phyloP scores from a whole-genome alignment of 176 grass and related monocot genomes.

The Carex kokanica region DNA sequence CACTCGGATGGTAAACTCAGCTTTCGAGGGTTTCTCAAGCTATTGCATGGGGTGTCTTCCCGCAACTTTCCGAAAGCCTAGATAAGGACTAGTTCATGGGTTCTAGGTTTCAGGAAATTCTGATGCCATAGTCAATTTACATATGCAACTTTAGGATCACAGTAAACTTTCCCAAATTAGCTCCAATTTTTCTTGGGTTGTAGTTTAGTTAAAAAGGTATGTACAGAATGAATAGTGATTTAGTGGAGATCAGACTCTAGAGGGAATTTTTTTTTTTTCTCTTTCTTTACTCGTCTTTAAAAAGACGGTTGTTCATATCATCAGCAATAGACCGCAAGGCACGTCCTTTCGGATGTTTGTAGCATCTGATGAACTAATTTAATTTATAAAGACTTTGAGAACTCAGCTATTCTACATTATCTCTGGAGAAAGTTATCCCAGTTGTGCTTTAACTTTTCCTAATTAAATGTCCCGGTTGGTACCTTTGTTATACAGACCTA shows the following conservation, averaged over 20 bases:
- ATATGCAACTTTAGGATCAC: constrained; percentile 16
- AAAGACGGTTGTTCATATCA: too few species aligned
- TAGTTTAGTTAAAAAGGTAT: constrained; percentile 12
- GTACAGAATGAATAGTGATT: constrained; percentile 24
- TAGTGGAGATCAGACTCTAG: constrained; percentile 11
- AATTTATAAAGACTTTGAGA: too few species aligned
- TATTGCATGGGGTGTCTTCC: constrained; percentile 40
- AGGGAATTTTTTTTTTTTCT: constrained; percentile 1
- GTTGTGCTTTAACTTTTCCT: too few species aligned
- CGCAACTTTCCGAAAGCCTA: constrained; percentile 25
- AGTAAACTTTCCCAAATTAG: constrained; percentile 1
- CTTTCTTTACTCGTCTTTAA: not conserved
- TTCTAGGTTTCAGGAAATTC: constrained; percentile 27
- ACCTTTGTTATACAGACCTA: too few species aligned
- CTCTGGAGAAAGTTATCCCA: too few species aligned
- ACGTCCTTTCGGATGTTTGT: too few species aligned
- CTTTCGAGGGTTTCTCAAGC: constrained; percentile 41
- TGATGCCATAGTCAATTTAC: not conserved
- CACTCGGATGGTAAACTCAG: constrained; percentile 45
- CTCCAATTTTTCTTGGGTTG: constrained; percentile 15
- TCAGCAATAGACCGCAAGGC: too few species aligned
- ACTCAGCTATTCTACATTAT: too few species aligned
- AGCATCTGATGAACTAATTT: too few species aligned
- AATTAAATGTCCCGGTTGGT: too few species aligned
- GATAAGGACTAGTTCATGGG: constrained; percentile 3